Evolutionary conservation across 805 yeast species (phyloP).

Genomic region (Cyberlindnera euphorbiiphila): DNA sequence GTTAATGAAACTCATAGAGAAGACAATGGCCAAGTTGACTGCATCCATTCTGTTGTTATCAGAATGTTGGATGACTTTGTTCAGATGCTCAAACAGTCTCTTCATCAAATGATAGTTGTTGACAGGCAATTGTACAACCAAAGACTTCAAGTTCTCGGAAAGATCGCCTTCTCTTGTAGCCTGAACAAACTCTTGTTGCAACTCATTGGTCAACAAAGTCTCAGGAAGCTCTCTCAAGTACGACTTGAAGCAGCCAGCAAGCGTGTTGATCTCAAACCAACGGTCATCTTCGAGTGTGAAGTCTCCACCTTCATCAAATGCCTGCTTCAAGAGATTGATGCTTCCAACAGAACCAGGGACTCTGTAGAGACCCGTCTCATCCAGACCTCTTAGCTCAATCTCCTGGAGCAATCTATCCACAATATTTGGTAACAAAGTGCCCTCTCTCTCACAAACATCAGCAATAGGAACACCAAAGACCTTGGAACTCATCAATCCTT

Average conservation of each 20-base stretch:
- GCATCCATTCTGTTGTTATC: conserved; percentile 81
- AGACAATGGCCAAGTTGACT: conserved; percentile 85
- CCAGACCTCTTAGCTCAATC: conserved; percentile 82
- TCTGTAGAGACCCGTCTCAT: conserved; percentile 88
- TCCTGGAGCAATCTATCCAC: conserved; percentile 64
- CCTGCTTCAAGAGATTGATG: conserved; percentile 47
- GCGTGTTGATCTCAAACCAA: conserved; percentile 78
- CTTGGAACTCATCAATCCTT: conserved; percentile 39
- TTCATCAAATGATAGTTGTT: conserved; percentile 66
- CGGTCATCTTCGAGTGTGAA: conserved; percentile 48
- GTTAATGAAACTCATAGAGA: conserved; percentile 59
- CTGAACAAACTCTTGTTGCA: conserved; percentile 54
- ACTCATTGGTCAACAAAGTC: conserved; percentile 64
- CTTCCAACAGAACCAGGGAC: conserved; percentile 61
- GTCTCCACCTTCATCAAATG: conserved; percentile 48
- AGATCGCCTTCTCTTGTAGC: conserved; percentile 34
- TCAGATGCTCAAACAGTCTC: conserved; percentile 65
- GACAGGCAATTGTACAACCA: conserved; percentile 49
- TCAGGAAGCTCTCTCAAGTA: conserved; percentile 85
- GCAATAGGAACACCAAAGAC: conserved; percentile 87
- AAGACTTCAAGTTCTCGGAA: conserved; percentile 28
- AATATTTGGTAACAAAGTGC: conserved; percentile 56
- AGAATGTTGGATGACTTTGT: conserved; percentile 61
- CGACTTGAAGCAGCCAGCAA: conserved; percentile 83
- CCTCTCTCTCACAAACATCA: conserved; percentile 71